Evolutionary conservation across 371 early-diverging fungal genomes (phyloP).

Genomic region (Mortierella sp.): DNA sequence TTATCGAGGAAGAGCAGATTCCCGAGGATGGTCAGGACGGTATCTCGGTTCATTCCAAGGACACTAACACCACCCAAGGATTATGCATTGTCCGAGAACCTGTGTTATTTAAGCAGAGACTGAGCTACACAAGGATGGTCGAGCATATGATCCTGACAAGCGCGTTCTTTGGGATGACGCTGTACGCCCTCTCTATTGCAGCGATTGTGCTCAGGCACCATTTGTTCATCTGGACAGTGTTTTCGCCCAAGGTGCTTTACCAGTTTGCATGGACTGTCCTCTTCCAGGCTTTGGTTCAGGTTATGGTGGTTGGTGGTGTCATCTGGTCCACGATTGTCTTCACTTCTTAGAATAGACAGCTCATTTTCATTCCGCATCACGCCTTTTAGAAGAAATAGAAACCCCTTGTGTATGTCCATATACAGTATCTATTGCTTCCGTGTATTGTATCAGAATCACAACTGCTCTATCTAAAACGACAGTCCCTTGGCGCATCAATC

Average conservation of each 20-base stretch:
- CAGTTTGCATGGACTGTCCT: constrained; percentile 78
- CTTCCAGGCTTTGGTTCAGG: constrained; percentile 57
- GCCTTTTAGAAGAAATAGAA: not conserved
- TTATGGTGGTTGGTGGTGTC: constrained; percentile 26
- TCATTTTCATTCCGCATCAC: not conserved
- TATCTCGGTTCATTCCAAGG: not conserved
- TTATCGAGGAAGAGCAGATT: constrained; percentile 23
- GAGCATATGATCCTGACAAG: constrained; percentile 62
- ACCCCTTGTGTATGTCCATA: no score
- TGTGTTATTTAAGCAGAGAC: constrained; percentile 11
- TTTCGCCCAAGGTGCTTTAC: constrained; percentile 87
- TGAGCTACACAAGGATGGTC: constrained; percentile 44
- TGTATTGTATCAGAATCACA: no score
- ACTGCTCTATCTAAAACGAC: no score
- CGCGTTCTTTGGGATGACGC: constrained; percentile 65
- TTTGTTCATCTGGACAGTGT: constrained; percentile 90
- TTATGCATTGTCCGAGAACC: constrained; percentile 9
- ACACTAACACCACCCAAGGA: not conserved
- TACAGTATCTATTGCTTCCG: no score
- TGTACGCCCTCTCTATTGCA: constrained; percentile 71
- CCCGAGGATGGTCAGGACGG: not conserved
- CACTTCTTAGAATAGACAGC: not conserved
- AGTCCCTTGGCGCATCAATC: no score
- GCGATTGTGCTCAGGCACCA: constrained; percentile 80
- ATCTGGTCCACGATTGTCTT: constrained; percentile 12